Evolutionary conservation across 352 stramenopile species (phyloP), one percentile per base, ranked within the genome.

Genomic region (Phytophthora aleatoria): DNA sequence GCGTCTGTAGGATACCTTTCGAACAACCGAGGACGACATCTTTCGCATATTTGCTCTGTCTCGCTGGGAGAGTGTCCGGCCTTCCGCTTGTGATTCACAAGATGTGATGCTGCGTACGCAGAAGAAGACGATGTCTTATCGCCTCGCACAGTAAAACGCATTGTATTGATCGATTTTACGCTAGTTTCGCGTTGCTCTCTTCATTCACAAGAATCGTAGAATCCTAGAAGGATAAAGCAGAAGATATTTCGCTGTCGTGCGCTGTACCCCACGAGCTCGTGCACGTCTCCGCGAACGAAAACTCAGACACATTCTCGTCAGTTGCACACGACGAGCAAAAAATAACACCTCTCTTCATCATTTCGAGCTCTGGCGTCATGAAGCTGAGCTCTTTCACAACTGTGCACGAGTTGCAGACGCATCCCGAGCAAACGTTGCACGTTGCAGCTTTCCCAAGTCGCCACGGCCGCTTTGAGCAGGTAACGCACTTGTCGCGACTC

Each of bases 261-360:
- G 10, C 50, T 28, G 30, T 15, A 20, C 50, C 36, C 50, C 27
- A 53, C 49, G 43, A 50, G 42, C 27, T 48, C 39, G 24, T 42
- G 13, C 5, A 50, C 60, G 33, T 58, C 49, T 63, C 47, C 24
- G 39, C 24, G 12, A 43, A 54, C 12, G 50, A 48, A 7, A 54
- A 61, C 10, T 51, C 50, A 26, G 44, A 50, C 42, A 58, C 42
- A 26, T 54, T 33, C 16, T 58, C 58, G 1, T 55, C n/a, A 16
- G 11, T 45, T 16, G 47, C 53, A 50, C 72, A 80, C 6, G 53
- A 38, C 16, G 56, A 44, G 26, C 73, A 81, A 35, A 81, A 79
- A 11, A 64, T 74, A 41, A 81, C 63, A 15, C 76, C 72, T 6
- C 69, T 51, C 41, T 65, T 44, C 9, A 64, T 59, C 20, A 80